Conservation (phyloP, 371 early-diverging fungal genomes). For the Parasitella parasitica region DNA sequence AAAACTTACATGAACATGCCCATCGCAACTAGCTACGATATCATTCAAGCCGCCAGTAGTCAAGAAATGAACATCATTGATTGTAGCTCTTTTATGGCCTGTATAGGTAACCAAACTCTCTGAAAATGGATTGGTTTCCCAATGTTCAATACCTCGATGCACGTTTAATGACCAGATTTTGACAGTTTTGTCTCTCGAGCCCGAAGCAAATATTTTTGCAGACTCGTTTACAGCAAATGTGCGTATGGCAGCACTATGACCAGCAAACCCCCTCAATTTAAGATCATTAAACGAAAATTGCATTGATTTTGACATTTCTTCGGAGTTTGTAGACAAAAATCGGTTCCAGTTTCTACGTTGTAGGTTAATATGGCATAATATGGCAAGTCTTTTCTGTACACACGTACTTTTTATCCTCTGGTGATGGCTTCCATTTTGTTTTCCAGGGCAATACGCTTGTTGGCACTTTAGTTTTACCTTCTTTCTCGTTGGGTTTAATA, state of each 20-base stretch:
- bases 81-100: conserved; percentile 55
- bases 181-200: conserved; percentile 66
- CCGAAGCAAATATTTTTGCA: conserved; percentile 59
- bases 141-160: conserved; percentile 61
- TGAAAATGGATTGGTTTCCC: conserved; percentile 54
- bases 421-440: conserved; percentile 51
- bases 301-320: conserved; percentile 72
- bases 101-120: conserved; percentile 62
- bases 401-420: conserved; percentile 53
- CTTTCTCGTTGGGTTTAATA: conserved; percentile 22
- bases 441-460: conserved; percentile 53
- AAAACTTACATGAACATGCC: conserved; percentile 60
- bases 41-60: conserved; percentile 48
- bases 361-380: neutral
- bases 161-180: conserved; percentile 72
- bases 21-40: conserved; percentile 68
- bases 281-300: conserved; percentile 71
- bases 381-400: neutral
- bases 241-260: conserved; percentile 54
- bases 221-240: conserved; percentile 62
- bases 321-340: conserved; percentile 66
- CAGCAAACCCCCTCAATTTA: conserved; percentile 62
- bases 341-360: conserved; percentile 62
- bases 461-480: conserved; percentile 32
- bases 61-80: conserved; percentile 59